These are phyloP conservation scores for Tulasnella calospora DNA, from an alignment of 768 basidiomycete genomes.

Conservation along the genomic window DNA sequence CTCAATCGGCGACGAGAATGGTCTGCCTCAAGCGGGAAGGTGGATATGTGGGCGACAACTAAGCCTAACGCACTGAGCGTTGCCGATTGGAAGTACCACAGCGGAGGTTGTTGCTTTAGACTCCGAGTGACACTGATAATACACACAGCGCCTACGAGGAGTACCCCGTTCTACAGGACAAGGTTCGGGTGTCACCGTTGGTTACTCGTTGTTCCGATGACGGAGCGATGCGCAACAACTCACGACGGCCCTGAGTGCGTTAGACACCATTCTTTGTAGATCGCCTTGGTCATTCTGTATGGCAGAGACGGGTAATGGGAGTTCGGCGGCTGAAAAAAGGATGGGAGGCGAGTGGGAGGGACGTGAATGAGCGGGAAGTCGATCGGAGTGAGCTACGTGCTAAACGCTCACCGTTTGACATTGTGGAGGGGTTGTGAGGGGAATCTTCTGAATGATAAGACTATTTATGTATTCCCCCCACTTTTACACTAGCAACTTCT, in stretches of 20 bases:
- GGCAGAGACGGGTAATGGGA: not conserved
- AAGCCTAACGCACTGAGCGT: not conserved
- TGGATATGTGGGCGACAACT: not conserved
- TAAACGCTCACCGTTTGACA: not conserved
- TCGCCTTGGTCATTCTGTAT: not conserved
- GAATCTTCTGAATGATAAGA: not conserved
- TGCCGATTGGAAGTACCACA: not conserved
- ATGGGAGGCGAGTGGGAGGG: not conserved
- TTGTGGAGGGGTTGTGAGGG: not conserved
- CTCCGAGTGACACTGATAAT: not conserved
- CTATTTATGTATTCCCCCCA: not conserved
- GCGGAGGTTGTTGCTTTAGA: not conserved
- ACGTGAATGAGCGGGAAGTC: not conserved
- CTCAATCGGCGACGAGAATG: not conserved
- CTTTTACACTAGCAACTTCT: not conserved
- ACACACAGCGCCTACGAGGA: not conserved
- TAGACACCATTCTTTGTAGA: not conserved
- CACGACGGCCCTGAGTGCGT: not conserved
- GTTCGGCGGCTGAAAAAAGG: not conserved
- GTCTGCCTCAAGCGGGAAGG: not conserved
- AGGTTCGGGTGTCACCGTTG: not conserved
- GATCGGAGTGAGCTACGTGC: not conserved
- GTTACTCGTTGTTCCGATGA: not conserved
- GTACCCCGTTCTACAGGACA: not conserved
- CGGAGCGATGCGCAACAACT: not conserved